Evolutionary conservation across 1,139 yeast genomes (phyloP).

Genomic region (Magnusiomyces ingens): DNA sequence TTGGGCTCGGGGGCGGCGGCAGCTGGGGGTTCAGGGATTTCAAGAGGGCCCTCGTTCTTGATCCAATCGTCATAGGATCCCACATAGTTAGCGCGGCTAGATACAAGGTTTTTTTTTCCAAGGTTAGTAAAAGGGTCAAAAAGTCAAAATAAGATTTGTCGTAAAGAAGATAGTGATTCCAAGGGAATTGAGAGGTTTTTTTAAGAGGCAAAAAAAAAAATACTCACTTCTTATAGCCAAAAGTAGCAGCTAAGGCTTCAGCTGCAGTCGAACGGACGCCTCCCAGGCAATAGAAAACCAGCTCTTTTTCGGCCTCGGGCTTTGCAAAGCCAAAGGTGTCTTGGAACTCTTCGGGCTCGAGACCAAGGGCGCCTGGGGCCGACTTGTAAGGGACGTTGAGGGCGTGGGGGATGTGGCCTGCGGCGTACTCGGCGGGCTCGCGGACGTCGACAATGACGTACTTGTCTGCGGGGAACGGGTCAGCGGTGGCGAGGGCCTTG

Average conservation of each 20-base stretch:
- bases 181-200: neutral
- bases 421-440: constrained; percentile 75
- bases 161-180: neutral
- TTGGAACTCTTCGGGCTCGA: constrained; percentile 69
- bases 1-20: neutral
- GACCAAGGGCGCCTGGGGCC: constrained; percentile 88
- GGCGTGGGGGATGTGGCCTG: constrained; percentile 73
- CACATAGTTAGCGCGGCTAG: constrained; percentile 43
- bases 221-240: constrained; percentile 61
- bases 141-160: neutral
- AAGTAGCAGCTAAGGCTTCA: constrained; percentile 83
- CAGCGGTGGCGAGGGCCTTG: constrained; percentile 39
- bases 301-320: constrained; percentile 62
- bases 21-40: neutral
- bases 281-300: constrained; percentile 86
- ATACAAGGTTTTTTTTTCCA: constrained; percentile 7
- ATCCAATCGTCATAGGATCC: constrained; percentile 91
- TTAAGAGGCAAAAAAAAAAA: constrained; percentile 20
- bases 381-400: constrained; percentile 85
- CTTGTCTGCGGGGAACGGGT: neutral
- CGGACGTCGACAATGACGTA: constrained; percentile 76
- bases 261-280: constrained; percentile 91
- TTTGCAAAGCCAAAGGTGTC: constrained; percentile 79
- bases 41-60: constrained; percentile 35
- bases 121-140: neutral